Base-by-base conservation (phyloP, 805 yeast genomes). In the Blastobotrys mokoenaii region DNA sequence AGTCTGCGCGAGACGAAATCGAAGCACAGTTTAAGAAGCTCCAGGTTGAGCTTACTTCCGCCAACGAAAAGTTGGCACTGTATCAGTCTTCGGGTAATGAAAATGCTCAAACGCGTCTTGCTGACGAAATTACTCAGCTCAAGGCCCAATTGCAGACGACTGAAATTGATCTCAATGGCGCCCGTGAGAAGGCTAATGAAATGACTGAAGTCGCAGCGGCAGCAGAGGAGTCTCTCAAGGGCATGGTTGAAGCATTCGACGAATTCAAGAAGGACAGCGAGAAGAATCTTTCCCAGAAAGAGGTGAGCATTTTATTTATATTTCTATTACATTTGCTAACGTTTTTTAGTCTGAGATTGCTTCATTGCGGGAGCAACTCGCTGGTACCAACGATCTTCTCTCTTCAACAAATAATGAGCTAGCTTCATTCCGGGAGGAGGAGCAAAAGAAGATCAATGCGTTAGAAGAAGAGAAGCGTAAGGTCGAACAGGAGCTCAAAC, bases 161-260 rank as follows among this genome's bases (percentile, higher is more conserved):
- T 7, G 68, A 72, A 44, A 67, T 70, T 38, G 85, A 81, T 45
- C 69, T 82, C 45, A 73, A 70, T 17, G 65, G 74, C 12, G 76
- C 85, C 0, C 74, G 75, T 51, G 67, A 73, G n/a, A 78, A 73
- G 54, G 71, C 76, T 8, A 70, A 70, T n/a, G 80, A 82, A 52
- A 75, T 80, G 58, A 76, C 79, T 46, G 67, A 66, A n/a, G 71
- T 85, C 35, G 79, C 88, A 0, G 63, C 64, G 43, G 77, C 83
- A 11, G 77, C 86, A 2, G 94, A 85, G 56, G 76, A 74, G 43
- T 78, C 88, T 3, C 67, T 85, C 33, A 62, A 66, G 33, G 68
- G 71, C 39, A 66, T 84, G 48, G 78, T 76, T 25, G 65, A 66
- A 16, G 67, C 80, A 1, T 82, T 73, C 57, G 85, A 73, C 41